A percentile compares a stretch with the other conserved stretches of the same genome.
These are phyloP conservation scores for Neurospora sp. DNA, from an alignment of 495 filamentous ascomycete genomes.

Conservation along the genomic window DNA sequence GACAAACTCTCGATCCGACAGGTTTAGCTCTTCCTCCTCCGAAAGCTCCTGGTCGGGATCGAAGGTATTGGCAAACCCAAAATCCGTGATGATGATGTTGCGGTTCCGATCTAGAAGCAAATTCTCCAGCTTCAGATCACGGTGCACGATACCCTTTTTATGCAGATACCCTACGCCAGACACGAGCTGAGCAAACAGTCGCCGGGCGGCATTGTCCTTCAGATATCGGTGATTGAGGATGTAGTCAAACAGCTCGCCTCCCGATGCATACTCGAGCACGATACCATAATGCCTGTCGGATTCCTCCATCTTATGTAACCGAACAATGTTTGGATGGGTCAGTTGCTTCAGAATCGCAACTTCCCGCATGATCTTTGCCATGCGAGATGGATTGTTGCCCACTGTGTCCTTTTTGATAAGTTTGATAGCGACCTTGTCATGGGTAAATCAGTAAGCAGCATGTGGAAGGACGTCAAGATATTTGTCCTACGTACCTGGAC, in stretches of 20 bases:
- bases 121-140: slow-evolving; percentile 96
- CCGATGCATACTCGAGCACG: slow-evolving; percentile 95
- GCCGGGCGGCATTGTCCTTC: slow-evolving; percentile 81
- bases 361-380: slow-evolving; percentile 96
- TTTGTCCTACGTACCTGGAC: slow-evolving; percentile 49
- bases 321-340: slow-evolving; percentile 91
- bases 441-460: neutral
- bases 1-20: slow-evolving; percentile 76
- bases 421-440: slow-evolving; percentile 81
- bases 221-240: slow-evolving; percentile 94
- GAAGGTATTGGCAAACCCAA: slow-evolving; percentile 98
- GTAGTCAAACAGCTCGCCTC: slow-evolving; percentile 96
- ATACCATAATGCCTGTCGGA: slow-evolving; percentile 95
- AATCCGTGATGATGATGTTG: slow-evolving; percentile 99
- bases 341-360: slow-evolving; percentile 82
- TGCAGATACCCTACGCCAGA: slow-evolving; percentile 97
- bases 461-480: neutral
- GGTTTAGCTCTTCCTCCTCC: slow-evolving; percentile 81
- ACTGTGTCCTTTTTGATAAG: slow-evolving; percentile 87
- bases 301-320: slow-evolving; percentile 96
- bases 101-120: slow-evolving; percentile 88
- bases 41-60: slow-evolving; percentile 77
- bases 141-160: slow-evolving; percentile 97
- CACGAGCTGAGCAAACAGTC: slow-evolving; percentile 90
- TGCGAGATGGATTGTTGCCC: slow-evolving; percentile 71